Evolutionary conservation across 495 filamentous ascomycete genomes (phyloP), one percentile per base, ranked within the genome.

Genomic region (Aspergillus kassunensis): DNA sequence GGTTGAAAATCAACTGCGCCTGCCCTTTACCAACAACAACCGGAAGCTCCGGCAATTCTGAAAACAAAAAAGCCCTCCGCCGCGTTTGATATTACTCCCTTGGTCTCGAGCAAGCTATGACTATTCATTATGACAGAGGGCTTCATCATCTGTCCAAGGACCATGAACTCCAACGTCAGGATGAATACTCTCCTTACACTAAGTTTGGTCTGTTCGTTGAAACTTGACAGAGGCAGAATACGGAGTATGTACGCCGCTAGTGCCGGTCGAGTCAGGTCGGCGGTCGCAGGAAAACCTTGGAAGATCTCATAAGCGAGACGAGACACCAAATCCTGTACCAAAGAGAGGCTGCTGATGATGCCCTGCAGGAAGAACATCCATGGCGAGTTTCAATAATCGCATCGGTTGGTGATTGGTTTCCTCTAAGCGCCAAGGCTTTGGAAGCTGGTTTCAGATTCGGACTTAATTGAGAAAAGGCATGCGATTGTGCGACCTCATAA

Each of bases 381-480:
- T 46, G 30, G 13, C 10, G 30, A 27, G 30, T 29, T 29, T 36
- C 29, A 45, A 27, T 24, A 41, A 20, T 16, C 9, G 16, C 36
- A 23, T 39, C 18, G 15, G 6, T 35, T 24, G 19, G 37, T 58
- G 33, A 58, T 58, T 61, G 53, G 59, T 20, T 40, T 34, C 37
- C 16, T 10, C 2, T 51, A 20, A 13, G 18, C 35, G 59, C 59
- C 59, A 62, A 62, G 59, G 53, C 44, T 49, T 34, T 35, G 43
- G 42, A 55, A 43, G 33, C 50, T 29, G 44, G 59, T 58, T 53
- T 58, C 53, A 53, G 52, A 60, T 54, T 48, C 25, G 24, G 35
- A 35, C 45, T 34, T 47, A 25, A 46, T 48, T n/a, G 27, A 53
- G 37, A 56, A 47, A 39, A 51, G 40, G 18, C n/a, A 25, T 34